Evolutionary conservation across 768 basidiomycete genomes (phyloP).

Genomic region (Saitozyma podzolica): DNA sequence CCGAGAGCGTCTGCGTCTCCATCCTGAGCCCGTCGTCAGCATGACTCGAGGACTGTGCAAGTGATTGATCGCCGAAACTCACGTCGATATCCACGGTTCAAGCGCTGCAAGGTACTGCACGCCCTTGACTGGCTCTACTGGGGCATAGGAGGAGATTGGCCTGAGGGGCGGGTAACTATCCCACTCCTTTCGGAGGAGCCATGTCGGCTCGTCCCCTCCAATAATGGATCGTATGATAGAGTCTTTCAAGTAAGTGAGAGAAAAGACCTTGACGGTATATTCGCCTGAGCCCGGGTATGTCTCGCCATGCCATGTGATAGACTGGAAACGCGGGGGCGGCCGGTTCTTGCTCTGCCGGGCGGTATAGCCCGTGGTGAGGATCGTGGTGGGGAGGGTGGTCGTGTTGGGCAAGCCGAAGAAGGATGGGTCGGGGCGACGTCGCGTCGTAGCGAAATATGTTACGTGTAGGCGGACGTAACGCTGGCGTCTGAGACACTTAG

Average conservation of each 20-base stretch:
- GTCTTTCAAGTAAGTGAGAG: conserved; percentile 64
- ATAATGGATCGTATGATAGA: conserved; percentile 71
- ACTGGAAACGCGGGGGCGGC: conserved; percentile 77
- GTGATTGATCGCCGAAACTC: conserved; percentile 14
- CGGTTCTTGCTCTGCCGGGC: conserved; percentile 56
- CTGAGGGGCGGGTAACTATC: conserved; percentile 57
- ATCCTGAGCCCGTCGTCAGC: conserved; percentile 66
- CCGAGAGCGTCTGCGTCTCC: conserved; percentile 86
- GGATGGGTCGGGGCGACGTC: conserved; percentile 61
- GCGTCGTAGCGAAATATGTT: conserved; percentile 79
- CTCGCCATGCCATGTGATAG: conserved; percentile 73
- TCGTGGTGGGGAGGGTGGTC: conserved; percentile 59
- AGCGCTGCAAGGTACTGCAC: conserved; percentile 91
- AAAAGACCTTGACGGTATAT: conserved; percentile 88
- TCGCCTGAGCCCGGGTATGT: conserved; percentile 57
- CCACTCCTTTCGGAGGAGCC: conserved; percentile 76
- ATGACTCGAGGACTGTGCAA: conserved; percentile 42
- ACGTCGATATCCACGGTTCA: conserved; percentile 67
- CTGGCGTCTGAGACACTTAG: conserved; percentile 53
- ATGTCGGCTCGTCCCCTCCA: conserved; percentile 62
- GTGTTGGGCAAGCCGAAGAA: conserved; percentile 64
- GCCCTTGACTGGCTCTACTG: conserved; percentile 72
- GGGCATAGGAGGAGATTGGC: conserved; percentile 69
- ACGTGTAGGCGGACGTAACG: conserved; percentile 84
- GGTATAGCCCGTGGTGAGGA: conserved; percentile 74